These are phyloP conservation scores for Cutaneotrichosporon daszewskae DNA, from an alignment of 1,284 basidiomycete species.

Conservation along the genomic window DNA sequence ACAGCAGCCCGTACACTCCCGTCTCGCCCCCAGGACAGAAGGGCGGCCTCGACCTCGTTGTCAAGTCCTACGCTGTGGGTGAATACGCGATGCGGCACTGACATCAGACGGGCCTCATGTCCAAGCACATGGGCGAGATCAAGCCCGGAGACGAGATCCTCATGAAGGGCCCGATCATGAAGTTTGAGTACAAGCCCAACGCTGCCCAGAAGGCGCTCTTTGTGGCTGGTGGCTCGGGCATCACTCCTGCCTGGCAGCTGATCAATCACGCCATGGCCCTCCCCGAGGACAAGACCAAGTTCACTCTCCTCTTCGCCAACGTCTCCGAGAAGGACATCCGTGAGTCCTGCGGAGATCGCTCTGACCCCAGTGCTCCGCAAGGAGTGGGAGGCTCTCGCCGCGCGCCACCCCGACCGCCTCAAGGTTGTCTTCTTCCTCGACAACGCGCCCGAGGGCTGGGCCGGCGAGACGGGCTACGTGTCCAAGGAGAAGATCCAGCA, in stretches of 20 bases:
- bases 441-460: conserved; percentile 66
- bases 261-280: conserved; percentile 61
- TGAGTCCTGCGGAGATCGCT: background rate
- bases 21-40: conserved; percentile 65
- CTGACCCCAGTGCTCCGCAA: conserved; percentile 58
- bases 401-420: conserved; percentile 61
- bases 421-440: conserved; percentile 83
- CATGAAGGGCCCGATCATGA: conserved; percentile 84
- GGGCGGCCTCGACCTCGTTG: conserved; percentile 71
- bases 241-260: conserved; percentile 55
- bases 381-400: conserved; percentile 69
- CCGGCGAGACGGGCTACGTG: conserved; percentile 67
- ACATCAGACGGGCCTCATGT: conserved; percentile 65
- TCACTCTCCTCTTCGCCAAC: conserved; percentile 87
- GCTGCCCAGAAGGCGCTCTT: conserved; percentile 78
- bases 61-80: conserved; percentile 75
- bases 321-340: conserved; percentile 81
- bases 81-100: too few species aligned
- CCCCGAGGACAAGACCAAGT: conserved; percentile 89
- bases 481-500: conserved; percentile 65
- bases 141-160: conserved; percentile 75
- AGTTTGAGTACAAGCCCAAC: conserved; percentile 78
- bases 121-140: conserved; percentile 64
- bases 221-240: conserved; percentile 65
- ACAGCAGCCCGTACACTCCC: conserved; percentile 66